These are phyloP conservation scores for Fusarium sp. DNA, from an alignment of 2,329 filamentous ascomycete species.

Conservation along the genomic window DNA sequence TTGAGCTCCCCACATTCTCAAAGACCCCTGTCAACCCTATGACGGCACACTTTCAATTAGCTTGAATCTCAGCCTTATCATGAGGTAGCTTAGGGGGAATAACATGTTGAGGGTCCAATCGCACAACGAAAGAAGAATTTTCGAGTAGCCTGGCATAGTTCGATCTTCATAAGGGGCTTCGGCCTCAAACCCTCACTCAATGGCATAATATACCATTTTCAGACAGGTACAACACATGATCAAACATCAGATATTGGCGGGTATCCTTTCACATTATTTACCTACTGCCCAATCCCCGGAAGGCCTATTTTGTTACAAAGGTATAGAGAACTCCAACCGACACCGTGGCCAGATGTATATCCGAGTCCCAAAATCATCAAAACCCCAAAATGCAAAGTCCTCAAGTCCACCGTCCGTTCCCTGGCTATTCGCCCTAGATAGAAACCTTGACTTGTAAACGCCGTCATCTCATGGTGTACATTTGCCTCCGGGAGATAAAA, in stretches of 20 bases:
- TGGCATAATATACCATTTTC: background rate
- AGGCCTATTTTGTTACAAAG: constrained; percentile 48
- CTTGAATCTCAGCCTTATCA: constrained; percentile 31
- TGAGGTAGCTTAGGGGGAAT: background rate
- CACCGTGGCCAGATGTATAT: constrained; percentile 46
- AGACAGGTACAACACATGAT: constrained; percentile 5
- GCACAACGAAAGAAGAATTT: background rate
- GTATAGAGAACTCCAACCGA: constrained; percentile 46
- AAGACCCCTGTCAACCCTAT: constrained; percentile 36
- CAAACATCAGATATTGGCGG: constrained; percentile 31
- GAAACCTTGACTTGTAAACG: constrained; percentile 52
- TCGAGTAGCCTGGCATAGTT: background rate
- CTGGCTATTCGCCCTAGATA: constrained; percentile 44
- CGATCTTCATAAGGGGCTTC: background rate
- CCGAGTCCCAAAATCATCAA: constrained; percentile 49
- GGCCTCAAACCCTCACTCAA: background rate
- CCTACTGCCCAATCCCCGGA: constrained; percentile 40
- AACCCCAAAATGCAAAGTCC: constrained; percentile 50
- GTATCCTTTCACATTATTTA: constrained; percentile 47
- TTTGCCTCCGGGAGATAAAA: constrained; percentile 49
- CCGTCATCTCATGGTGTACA: constrained; percentile 58
- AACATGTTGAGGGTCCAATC: background rate
- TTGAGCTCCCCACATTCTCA: constrained; percentile 38
- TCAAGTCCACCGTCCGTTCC: constrained; percentile 43
- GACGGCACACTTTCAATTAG: constrained; percentile 35